phyloP scores from a whole-genome alignment of 1,139 yeast species.

The Arxiozyma slooffiae region DNA sequence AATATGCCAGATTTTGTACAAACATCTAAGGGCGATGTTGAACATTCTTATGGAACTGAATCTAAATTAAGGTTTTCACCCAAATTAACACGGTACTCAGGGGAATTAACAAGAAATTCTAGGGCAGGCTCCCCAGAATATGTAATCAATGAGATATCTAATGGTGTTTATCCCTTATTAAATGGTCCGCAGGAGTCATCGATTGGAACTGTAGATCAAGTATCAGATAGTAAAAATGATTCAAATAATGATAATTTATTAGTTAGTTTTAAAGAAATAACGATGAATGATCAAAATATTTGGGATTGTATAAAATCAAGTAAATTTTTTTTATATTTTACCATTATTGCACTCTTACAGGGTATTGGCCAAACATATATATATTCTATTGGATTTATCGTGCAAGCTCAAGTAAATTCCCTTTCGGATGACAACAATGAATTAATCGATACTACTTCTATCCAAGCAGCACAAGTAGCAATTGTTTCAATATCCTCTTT shows the following conservation, averaged over 20 bases:
- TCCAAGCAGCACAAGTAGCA: constrained; percentile 67
- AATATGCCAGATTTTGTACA: background rate
- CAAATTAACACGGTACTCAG: background rate
- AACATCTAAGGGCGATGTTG: background rate
- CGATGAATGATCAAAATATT: constrained; percentile 1
- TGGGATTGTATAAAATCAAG: constrained; percentile 14
- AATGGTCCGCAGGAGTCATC: background rate
- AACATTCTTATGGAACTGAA: background rate
- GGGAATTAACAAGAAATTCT: background rate
- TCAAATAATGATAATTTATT: background rate
- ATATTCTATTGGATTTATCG: constrained; percentile 62
- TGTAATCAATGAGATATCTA: background rate
- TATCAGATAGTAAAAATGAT: background rate
- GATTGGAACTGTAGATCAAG: background rate
- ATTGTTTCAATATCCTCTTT: constrained; percentile 59
- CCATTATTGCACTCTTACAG: constrained; percentile 52
- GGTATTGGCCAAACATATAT: constrained; percentile 76
- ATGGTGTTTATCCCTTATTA: background rate
- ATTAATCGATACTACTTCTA: constrained; percentile 28
- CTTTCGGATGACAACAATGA: constrained; percentile 20
- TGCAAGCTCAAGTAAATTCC: constrained; percentile 42
- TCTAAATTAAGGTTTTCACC: background rate
- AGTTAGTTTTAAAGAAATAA: background rate
- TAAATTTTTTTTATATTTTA: constrained; percentile 41
- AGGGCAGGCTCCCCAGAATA: background rate